These are phyloP conservation scores for Rhynchosporium secalis DNA, from an alignment of 2,329 filamentous ascomycete genomes.

Conservation along the genomic window DNA sequence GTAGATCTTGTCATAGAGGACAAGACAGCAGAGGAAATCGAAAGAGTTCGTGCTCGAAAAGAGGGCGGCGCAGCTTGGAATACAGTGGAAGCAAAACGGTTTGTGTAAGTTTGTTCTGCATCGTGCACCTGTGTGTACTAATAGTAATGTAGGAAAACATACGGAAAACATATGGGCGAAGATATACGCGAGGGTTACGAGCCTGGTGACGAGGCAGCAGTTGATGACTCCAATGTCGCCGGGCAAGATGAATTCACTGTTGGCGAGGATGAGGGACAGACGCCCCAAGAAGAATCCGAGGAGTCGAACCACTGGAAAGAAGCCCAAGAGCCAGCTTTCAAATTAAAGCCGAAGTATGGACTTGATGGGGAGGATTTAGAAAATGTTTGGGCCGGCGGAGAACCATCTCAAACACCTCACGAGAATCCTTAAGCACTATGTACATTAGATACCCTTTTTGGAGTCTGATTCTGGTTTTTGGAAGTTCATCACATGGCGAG, in stretches of 20 bases:
- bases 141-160: conserved; percentile 44
- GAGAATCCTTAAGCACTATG: conserved; percentile 38
- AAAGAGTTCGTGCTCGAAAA: conserved; percentile 61
- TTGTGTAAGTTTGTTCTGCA: conserved; percentile 47
- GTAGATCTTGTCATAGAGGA: conserved; percentile 69
- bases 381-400: conserved; percentile 40
- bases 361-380: conserved; percentile 41
- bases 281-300: conserved; percentile 41
- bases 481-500: conserved; percentile 24
- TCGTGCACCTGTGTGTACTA: background rate
- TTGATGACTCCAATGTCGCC: conserved; percentile 46
- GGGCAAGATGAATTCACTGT: conserved; percentile 32
- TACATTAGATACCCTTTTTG: conserved; percentile 27
- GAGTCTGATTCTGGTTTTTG: conserved; percentile 4
- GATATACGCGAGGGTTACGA: conserved; percentile 56
- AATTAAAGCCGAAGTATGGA: conserved; percentile 41
- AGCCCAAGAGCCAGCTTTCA: conserved; percentile 26
- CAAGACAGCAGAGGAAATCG: conserved; percentile 58
- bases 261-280: conserved; percentile 37
- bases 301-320: conserved; percentile 48
- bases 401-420: conserved; percentile 30
- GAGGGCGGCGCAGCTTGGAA: conserved; percentile 64
- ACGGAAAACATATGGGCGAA: conserved; percentile 48
- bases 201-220: conserved; percentile 46
- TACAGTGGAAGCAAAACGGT: conserved; percentile 54